Percentiles rank a stretch among this genome's conserved stretches.
phyloP scores from a whole-genome alignment of 139 green algal species.

The Monoraphidium neglectum region DNA sequence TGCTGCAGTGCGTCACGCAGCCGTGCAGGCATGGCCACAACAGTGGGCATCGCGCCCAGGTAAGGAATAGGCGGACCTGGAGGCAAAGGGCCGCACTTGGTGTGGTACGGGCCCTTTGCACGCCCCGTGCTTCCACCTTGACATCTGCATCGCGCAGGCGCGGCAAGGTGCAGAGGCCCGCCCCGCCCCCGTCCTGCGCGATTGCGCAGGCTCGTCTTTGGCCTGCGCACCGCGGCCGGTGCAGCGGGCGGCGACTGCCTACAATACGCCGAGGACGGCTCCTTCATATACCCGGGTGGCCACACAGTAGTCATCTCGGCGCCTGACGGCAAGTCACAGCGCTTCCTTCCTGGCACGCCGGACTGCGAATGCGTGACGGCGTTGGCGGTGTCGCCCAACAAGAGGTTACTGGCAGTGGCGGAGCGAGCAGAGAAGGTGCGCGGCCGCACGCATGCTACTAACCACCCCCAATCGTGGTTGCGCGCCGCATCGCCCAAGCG shows the following conservation, averaged over 20 bases:
- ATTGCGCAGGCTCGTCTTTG: slow-evolving; percentile 80
- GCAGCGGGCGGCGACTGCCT: slow-evolving; percentile 70
- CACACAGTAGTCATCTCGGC: slow-evolving; percentile 81
- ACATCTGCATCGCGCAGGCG: background rate
- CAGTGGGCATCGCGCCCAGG: slow-evolving; percentile 16
- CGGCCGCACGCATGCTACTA: no score
- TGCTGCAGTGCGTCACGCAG: background rate
- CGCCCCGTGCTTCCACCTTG: background rate
- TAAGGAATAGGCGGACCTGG: background rate
- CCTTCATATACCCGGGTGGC: slow-evolving; percentile 77
- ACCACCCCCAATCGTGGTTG: no score
- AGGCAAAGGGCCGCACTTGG: no score
- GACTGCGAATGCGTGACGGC: slow-evolving; percentile 79
- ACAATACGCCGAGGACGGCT: slow-evolving; percentile 76
- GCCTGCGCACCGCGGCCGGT: slow-evolving; percentile 40
- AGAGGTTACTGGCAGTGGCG: slow-evolving; percentile 79
- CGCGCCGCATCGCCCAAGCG: no score
- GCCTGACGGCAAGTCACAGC: slow-evolving; percentile 63
- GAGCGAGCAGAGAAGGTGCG: slow-evolving; percentile 70
- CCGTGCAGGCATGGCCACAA: background rate
- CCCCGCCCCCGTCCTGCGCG: no score
- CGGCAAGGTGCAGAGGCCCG: background rate
- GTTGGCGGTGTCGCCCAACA: slow-evolving; percentile 68
- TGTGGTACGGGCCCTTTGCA: no score
- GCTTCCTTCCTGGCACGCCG: slow-evolving; percentile 64